Evolutionary conservation across 2,329 filamentous ascomycete genomes (phyloP), one percentile per base, ranked within the genome.

Genomic region (Tolypocladium inflatum): DNA sequence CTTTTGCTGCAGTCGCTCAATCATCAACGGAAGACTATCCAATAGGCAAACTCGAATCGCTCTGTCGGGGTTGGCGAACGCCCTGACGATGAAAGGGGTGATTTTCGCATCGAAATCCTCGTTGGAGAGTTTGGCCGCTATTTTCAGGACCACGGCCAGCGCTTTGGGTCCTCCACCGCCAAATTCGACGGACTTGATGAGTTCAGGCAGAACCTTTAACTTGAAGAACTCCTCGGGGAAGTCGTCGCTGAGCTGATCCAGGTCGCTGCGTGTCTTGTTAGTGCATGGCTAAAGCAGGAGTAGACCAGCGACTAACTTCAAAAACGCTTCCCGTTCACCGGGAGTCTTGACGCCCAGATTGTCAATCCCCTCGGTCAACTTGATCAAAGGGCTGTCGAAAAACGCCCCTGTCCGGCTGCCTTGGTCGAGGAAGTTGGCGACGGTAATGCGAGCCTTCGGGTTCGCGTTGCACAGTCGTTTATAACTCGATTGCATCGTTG

Each of bases 151-250:
- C 1, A 96, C 86, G 1, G 81, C 77, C 60, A 99, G 89, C 0
- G 96, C 92, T 68, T 96, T 95, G 0, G 93, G 90, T 0, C 94
- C 94, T 35, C 94, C 94, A 13, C 93, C 94, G 9, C 94, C 94
- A 71, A 97, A 99, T 68, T 99, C 94, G n/a, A 97, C 91, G 0
- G 92, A 96, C 70, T 97, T 99, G n/a, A 99, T 80, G 37, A 99
- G 78, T 69, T 99, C 94, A 0, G 94, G 94, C 10, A 99, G 79
- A 4, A 99, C 86, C 68, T 97, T 99, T 81, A 96, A 89, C 70
- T 95, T 96, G 79, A 97, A 96, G 72, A 96, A 99, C 60, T 97
- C 94, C 68, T 97, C 93, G 0, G 94, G 94, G 61, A 97, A 97
- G 71, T 99, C 92, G 64, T 97, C 91, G 0, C 91, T 88, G 6